phyloP scores from a whole-genome alignment of 345 rosid genomes.

The Populus nigra region DNA sequence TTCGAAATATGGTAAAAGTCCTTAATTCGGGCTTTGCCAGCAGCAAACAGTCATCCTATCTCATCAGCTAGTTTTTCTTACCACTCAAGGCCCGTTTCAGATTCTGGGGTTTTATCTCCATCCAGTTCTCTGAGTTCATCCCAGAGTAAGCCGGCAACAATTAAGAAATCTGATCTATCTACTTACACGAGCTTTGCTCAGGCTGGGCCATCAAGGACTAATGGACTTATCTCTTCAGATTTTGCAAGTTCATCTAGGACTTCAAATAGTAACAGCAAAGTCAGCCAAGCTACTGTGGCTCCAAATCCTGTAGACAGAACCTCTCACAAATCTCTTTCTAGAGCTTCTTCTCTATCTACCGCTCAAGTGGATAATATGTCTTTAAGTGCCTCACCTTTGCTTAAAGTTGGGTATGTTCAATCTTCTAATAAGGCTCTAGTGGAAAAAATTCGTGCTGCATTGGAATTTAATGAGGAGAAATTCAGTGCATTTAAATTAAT shows the following conservation, averaged over 20 bases:
- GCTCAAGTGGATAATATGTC: background rate
- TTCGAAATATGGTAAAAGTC: slow-evolving; percentile 12
- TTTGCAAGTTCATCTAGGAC: slow-evolving; percentile 14
- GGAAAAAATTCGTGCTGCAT: slow-evolving; percentile 24
- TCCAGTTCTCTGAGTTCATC: slow-evolving; percentile 9
- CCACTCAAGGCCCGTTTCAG: slow-evolving; percentile 3
- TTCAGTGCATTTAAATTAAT: slow-evolving; percentile 21
- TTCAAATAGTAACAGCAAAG: slow-evolving; percentile 1
- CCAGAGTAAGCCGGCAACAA: background rate
- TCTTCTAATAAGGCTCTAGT: slow-evolving; percentile 26
- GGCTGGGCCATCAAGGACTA: background rate
- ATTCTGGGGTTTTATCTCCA: background rate
- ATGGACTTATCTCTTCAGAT: slow-evolving; percentile 3
- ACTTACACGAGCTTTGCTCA: slow-evolving; percentile 1
- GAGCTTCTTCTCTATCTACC: slow-evolving; percentile 3
- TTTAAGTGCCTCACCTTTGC: background rate
- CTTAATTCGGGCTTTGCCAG: background rate
- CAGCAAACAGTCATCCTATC: background rate
- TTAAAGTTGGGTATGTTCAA: slow-evolving; percentile 15
- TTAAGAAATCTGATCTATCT: background rate
- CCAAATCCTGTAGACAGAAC: background rate
- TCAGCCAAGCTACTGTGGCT: slow-evolving; percentile 3
- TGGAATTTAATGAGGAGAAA: slow-evolving; percentile 20
- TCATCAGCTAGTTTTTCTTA: background rate
- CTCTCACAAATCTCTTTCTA: background rate